Base-by-base conservation (phyloP, 306 rosid species). In the Prunus salicina region DNA sequence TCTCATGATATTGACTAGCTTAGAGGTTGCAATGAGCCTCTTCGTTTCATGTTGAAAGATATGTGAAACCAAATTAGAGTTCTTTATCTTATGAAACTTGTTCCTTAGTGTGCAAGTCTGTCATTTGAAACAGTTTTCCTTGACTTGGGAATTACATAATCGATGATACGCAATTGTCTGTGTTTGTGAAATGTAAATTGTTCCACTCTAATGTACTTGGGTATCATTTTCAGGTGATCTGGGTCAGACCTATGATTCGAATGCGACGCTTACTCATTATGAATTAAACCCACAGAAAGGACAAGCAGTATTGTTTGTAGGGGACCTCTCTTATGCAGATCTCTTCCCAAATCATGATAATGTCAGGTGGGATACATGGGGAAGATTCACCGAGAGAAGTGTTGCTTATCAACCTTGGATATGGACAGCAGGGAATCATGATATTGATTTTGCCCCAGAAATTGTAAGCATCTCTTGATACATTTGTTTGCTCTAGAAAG, bases 381-480 rank as follows among this genome's bases (percentile, higher is more conserved):
- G 91, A 86, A 90, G 97, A 71, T 92, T 92, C 11, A 14, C 53
- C 3, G 97, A 95, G 88, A 90, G 98, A 85, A 90, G 95, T 60
- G 63, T 8, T 75, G 98, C 98, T 69, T 95, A 90, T 90, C 97
- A 95, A 82, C 97, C 98, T 18, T 95, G 98, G 98, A 90, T 94
- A 79, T 94, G 98, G 96, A 92, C 97, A 11, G 87, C 91, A 32
- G 98, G 97, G 52, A 94, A 94, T 81, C 97, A 94, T 79, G 98
- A 92, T 81, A 30, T 94, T 66, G 93, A 89, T 83, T 92, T 82
- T 80, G 89, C 45, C 56, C 97, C 97, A 22, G 82, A 88, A 79
- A 81, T 94, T 51, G 98, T 91, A 76, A 88, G 89, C 43, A 38
- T 86, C 71, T 56, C 25, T 14, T 41, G 7, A 27, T 0, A 25